Evolutionary conservation across 441 rosid species (phyloP).

Genomic region (Jatropha podagrica): DNA sequence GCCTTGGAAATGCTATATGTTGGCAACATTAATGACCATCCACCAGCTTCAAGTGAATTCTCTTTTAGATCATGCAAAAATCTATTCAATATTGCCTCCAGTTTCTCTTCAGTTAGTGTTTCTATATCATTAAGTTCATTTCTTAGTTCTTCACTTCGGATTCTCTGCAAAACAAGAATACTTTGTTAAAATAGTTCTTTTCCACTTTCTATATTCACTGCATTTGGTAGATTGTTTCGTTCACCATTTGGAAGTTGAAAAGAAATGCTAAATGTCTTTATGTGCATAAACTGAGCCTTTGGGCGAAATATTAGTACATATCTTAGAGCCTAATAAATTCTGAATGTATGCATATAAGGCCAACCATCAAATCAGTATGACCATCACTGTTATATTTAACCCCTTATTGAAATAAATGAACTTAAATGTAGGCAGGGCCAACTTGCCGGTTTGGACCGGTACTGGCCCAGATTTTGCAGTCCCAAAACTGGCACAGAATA

Average conservation of each 20-base stretch:
- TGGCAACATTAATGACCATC: slow-evolving; percentile 55
- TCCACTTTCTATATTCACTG: not conserved
- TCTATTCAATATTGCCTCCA: slow-evolving; percentile 35
- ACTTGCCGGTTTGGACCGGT: no score
- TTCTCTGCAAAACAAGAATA: slow-evolving; percentile 34
- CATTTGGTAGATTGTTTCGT: no score
- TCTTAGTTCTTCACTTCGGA: slow-evolving; percentile 32
- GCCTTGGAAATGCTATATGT: slow-evolving; percentile 56
- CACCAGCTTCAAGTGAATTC: slow-evolving; percentile 41
- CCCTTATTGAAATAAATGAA: no score
- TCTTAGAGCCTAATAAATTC: not conserved
- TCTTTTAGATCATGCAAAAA: slow-evolving; percentile 43
- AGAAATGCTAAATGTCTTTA: not conserved
- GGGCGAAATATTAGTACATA: not conserved
- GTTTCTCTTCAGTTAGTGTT: slow-evolving; percentile 39
- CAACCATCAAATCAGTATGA: not conserved
- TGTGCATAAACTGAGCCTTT: not conserved
- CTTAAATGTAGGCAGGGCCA: no score
- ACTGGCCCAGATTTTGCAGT: no score
- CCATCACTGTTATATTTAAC: no score
- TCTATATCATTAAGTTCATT: slow-evolving; percentile 43
- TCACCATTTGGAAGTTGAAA: no score
- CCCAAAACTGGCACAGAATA: no score
- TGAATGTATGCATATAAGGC: not conserved
- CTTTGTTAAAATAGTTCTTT: no score